Evolutionary conservation across 116 monocot species (phyloP), one percentile per base, ranked within the genome.

Genomic region (Iris pallida): DNA sequence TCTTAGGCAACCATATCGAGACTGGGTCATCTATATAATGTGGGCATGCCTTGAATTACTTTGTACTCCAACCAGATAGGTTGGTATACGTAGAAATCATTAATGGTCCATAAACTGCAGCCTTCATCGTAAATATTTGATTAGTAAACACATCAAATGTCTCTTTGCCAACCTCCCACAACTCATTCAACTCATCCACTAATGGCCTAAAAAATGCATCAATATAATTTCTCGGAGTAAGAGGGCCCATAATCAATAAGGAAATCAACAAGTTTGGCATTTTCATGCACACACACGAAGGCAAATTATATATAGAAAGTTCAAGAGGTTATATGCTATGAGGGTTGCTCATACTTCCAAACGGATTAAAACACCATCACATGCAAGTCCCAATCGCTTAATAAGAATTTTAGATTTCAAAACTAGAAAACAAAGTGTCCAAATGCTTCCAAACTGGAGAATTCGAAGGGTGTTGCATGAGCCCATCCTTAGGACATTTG

Each of bases 11-110:
- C 30, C 30, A 3, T 30, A 30, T 1, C 30, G 30, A 30, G 30
- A 30, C 30, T 49, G 49, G 1, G 49, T 49, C 49, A 7, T 9
- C 12, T 1, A 9, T 49, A 55, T n/a, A 55, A 15, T 16, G 2
- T 5, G 55, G 55, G 16, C 1, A 55, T 15, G 55, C 55, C 8
- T 12, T 5, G 3, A 5, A 6, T n/a, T n/a, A 5, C 16, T 55
- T 55, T 13, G 55, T 55, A 16, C 55, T 55, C 55, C 55, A 55
- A 5, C 55, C 55, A 8, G 55, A 55, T 15, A 55, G 55, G n/a
- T 55, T 55, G 6, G 14, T 0, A 55, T 55, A 55, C 6, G 55
- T 14, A 55, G 55, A 55, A 55, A 16, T 55, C 55, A 16, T 55
- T 55, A 2, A 55, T 55, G 5, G 55, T 55, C 55, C 14, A 55